Evolutionary conservation across 139 green algal genomes (phyloP), one percentile per base, ranked within the genome.

Genomic region (Coccomyxa sp.): DNA sequence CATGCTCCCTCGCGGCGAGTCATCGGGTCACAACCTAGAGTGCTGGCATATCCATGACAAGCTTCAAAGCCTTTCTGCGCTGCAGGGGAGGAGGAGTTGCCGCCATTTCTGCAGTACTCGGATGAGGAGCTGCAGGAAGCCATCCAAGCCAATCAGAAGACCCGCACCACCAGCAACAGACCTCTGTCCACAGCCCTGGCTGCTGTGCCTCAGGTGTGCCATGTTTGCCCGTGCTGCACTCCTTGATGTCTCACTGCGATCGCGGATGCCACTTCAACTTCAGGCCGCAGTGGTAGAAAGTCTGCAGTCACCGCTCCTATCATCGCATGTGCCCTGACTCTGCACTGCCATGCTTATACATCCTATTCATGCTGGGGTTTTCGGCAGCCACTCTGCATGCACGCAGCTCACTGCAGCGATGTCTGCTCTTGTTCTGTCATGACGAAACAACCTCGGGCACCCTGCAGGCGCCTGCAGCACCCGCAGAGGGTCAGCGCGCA

Each of bases 41-140:
- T 22, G 5, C 5, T 64, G 22, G 50, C 50, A 64, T 64, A 64
- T 31, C 18, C 5, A 64, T 3, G 27, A 31, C 18, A 10, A 64
- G 50, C 50, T 22, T 18, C 18, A 64, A 64, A 64, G 27, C 5
- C 27, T 64, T 64, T 64, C 50, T 18, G 50, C 74, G 64, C 22
- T 39, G 50, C 50, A 81, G 76, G 14, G 22, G 34, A 41, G 41
- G 27, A 77, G 22, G 73, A 70, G 50, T 44, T 83, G 68, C 86
- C 86, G 7, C 68, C 68, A 6, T 88, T 81, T 70, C 70, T 90
- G 55, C 44, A 74, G 76, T 90, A 82, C 76, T 64, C 80, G 2
- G 36, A 76, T 27, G 71, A 77, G n/a, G 83, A 90, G 24, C 70
- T 84, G 39, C 31, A 85, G 58, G 77, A 75, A 24, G 78, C 81